A percentile compares a stretch with the other conserved stretches of the same genome.
These are phyloP conservation scores for Citrus reticulata DNA, from an alignment of 345 rosid species.

Conservation along the genomic window DNA sequence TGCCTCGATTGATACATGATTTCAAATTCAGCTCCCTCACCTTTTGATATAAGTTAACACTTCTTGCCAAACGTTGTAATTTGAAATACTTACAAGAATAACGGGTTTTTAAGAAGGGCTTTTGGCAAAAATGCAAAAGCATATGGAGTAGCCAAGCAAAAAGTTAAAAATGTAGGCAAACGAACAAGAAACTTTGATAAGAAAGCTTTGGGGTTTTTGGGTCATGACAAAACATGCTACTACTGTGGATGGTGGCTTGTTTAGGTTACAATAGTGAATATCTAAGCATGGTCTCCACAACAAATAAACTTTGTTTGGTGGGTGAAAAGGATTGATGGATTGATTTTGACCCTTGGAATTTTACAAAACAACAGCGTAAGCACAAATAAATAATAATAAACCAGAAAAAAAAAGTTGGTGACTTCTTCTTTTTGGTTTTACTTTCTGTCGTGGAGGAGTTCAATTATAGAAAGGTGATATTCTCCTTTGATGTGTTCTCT, in stretches of 20 bases:
- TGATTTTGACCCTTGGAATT: conserved; percentile 14
- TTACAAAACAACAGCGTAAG: neutral
- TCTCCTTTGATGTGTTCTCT: neutral
- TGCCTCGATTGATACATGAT: neutral
- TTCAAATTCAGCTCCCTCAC: no score
- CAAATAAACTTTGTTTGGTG: neutral
- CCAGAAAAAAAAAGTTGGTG: neutral
- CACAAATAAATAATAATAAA: neutral
- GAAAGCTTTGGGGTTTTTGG: neutral
- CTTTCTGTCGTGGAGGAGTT: neutral
- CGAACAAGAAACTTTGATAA: neutral
- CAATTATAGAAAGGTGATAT: neutral
- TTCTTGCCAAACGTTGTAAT: no score
- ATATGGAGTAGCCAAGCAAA: neutral
- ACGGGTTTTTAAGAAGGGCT: no score
- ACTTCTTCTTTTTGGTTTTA: neutral
- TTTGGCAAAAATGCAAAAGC: neutral
- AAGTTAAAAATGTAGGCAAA: neutral
- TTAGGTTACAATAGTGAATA: neutral
- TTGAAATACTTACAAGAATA: no score
- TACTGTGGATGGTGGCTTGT: conserved; percentile 1
- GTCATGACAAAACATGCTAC: neutral
- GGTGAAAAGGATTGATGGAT: conserved; percentile 6
- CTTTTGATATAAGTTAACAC: no score
- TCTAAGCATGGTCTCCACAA: neutral